A percentile compares a stretch with the other conserved stretches of the same genome.
These are phyloP conservation scores for Cladosporium sp. DNA, from an alignment of 2,329 filamentous ascomycete genomes.

Conservation along the genomic window DNA sequence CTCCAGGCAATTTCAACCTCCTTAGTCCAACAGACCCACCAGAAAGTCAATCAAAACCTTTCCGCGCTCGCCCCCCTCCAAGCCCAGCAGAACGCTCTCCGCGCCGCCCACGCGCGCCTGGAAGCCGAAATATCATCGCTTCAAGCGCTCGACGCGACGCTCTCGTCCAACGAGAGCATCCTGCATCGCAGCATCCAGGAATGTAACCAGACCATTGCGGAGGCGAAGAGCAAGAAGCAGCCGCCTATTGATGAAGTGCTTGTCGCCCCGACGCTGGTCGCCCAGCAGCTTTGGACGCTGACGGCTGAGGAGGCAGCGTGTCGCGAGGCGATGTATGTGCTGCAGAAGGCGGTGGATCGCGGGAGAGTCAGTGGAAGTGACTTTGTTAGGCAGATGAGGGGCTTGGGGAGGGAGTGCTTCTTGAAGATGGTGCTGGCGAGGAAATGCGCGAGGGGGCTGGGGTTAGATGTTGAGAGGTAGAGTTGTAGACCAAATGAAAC, in stretches of 20 bases:
- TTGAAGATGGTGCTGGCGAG: constrained; percentile 73
- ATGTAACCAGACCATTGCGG: constrained; percentile 70
- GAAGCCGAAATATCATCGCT: constrained; percentile 69
- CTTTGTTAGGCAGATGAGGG: constrained; percentile 68
- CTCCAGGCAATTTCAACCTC: constrained; percentile 67
- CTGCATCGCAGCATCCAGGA: constrained; percentile 69
- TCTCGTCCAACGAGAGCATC: constrained; percentile 71
- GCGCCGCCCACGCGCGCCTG: constrained; percentile 60
- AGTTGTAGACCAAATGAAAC: neutral
- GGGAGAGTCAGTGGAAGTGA: constrained; percentile 65
- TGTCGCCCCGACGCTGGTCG: constrained; percentile 88
- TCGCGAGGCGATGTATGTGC: constrained; percentile 77
- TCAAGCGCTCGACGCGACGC: constrained; percentile 60
- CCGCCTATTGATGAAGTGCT: constrained; percentile 85
- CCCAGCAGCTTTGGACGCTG: constrained; percentile 82
- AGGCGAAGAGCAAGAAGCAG: constrained; percentile 60
- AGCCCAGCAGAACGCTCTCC: constrained; percentile 73
- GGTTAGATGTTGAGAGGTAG: constrained; percentile 41
- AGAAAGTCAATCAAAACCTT: constrained; percentile 64
- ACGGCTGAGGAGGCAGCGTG: constrained; percentile 84
- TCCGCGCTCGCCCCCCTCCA: constrained; percentile 68
- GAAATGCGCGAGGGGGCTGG: constrained; percentile 74
- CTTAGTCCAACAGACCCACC: constrained; percentile 62
- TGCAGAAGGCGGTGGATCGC: constrained; percentile 67
- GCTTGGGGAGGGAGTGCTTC: constrained; percentile 72